phyloP scores from a whole-genome alignment of 768 basidiomycete genomes.

The Amanita muscaria region DNA sequence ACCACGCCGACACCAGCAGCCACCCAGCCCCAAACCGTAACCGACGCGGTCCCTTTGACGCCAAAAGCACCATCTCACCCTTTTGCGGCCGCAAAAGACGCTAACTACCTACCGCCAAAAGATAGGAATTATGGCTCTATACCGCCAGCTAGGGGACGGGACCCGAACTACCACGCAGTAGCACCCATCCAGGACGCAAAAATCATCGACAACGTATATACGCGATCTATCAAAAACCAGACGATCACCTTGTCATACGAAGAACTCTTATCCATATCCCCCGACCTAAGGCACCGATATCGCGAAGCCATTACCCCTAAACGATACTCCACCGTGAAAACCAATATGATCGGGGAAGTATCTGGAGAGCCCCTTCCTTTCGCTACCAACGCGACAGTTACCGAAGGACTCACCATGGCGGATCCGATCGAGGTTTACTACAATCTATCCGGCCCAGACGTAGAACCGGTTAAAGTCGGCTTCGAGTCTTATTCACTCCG shows the following conservation, averaged over 20 bases:
- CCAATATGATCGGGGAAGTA: neutral
- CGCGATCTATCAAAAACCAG: slow-evolving; percentile 11
- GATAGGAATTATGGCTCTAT: slow-evolving; percentile 10
- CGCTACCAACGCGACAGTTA: too few species aligned
- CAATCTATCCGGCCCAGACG: too few species aligned
- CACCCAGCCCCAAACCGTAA: too few species aligned
- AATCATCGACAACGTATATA: slow-evolving; percentile 9
- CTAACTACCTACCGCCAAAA: slow-evolving; percentile 12
- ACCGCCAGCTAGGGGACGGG: slow-evolving; percentile 7
- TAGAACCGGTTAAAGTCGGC: slow-evolving; percentile 13
- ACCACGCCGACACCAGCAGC: too few species aligned
- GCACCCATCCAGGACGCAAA: slow-evolving; percentile 15
- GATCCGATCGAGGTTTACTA: neutral
- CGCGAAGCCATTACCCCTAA: slow-evolving; percentile 14
- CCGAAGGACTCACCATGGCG: too few species aligned
- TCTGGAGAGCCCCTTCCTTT: neutral
- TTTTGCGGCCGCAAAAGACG: slow-evolving; percentile 11
- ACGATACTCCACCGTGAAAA: neutral
- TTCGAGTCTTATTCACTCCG: slow-evolving; percentile 17
- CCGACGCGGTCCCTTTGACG: too few species aligned
- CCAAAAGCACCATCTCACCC: slow-evolving; percentile 8
- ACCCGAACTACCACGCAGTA: slow-evolving; percentile 13
- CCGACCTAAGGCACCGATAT: slow-evolving; percentile 13
- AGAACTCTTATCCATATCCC: slow-evolving; percentile 14
- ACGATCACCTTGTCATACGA: slow-evolving; percentile 15